Conservation (phyloP, 2,329 filamentous ascomycete genomes). For the Lecanicillium sp. region DNA sequence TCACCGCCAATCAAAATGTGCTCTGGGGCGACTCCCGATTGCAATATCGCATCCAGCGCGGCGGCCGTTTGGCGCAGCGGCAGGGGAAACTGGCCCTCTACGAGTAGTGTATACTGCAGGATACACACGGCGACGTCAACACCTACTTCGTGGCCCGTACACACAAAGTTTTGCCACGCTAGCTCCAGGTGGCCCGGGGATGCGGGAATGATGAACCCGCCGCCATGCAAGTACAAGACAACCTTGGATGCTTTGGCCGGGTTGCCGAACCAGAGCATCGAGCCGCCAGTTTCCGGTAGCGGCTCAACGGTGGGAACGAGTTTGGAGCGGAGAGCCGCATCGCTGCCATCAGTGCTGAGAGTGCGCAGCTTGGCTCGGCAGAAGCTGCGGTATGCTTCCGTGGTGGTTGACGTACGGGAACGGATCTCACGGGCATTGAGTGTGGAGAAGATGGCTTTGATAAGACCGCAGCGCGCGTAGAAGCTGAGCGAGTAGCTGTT, state of each 20-base stretch:
- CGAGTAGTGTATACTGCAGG: conserved; percentile 24
- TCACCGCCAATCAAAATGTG: conserved; percentile 28
- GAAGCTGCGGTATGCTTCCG: too few species aligned
- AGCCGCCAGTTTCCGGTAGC: not conserved
- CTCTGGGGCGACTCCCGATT: conserved; percentile 17
- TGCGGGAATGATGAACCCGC: conserved; percentile 15
- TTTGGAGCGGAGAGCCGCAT: too few species aligned
- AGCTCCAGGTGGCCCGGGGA: conserved; percentile 15
- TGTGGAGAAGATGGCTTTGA: too few species aligned
- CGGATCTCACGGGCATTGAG: too few species aligned
- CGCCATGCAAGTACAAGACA: conserved; percentile 20
- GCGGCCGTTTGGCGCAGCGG: conserved; percentile 23
- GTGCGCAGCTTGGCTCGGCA: too few species aligned
- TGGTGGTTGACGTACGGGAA: too few species aligned
- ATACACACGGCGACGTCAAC: conserved; percentile 20
- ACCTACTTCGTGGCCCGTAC: conserved; percentile 9
- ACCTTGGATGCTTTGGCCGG: conserved; percentile 15
- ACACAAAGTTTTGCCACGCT: conserved; percentile 17
- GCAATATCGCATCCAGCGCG: conserved; percentile 19
- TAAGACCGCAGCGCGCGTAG: too few species aligned
- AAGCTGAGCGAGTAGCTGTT: too few species aligned
- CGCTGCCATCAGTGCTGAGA: too few species aligned
- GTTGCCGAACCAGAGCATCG: conserved; percentile 19
- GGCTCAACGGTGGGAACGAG: too few species aligned
- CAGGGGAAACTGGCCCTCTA: conserved; percentile 18